A percentile compares a stretch with the other conserved stretches of the same genome.
Conservation (phyloP, 352 stramenopile species). For the Phytopythium ostracodes region DNA sequence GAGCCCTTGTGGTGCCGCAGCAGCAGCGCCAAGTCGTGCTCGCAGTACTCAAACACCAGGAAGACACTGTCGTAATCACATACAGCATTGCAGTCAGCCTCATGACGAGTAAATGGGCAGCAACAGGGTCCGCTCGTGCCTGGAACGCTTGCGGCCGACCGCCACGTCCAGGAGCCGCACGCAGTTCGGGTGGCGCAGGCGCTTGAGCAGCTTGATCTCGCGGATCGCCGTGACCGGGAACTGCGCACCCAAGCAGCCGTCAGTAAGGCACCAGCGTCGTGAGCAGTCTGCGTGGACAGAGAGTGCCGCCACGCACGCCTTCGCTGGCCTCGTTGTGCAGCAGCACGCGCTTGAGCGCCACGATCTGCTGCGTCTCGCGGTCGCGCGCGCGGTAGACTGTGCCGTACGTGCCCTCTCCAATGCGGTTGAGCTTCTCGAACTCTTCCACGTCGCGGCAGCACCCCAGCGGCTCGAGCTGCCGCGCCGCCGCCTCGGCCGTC, state of each 20-base stretch:
- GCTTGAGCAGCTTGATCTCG: constrained; percentile 74
- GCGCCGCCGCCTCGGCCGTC: constrained; percentile 11
- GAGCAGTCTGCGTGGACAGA: too few species aligned
- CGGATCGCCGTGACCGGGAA: constrained; percentile 78
- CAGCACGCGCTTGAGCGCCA: constrained; percentile 91
- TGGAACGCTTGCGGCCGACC: constrained; percentile 62
- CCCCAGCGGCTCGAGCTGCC: constrained; percentile 44
- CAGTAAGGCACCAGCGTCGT: too few species aligned
- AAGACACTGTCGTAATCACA: constrained; percentile 51
- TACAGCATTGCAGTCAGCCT: neutral
- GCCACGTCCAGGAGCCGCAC: constrained; percentile 69
- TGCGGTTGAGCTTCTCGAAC: constrained; percentile 77
- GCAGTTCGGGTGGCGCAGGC: constrained; percentile 65
- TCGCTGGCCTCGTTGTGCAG: constrained; percentile 89
- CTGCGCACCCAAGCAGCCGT: constrained; percentile 10
- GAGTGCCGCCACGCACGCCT: constrained; percentile 52
- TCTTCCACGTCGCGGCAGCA: constrained; percentile 52
- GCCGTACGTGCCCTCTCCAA: constrained; percentile 83
- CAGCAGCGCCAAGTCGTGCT: constrained; percentile 80
- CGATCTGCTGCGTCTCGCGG: constrained; percentile 49
- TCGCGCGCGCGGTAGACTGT: constrained; percentile 88
- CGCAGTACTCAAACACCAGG: constrained; percentile 90
- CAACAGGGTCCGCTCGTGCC: constrained; percentile 12
- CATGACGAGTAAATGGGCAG: neutral
- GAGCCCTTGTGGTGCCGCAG: constrained; percentile 45